Base-by-base conservation (phyloP, 2,329 filamentous ascomycete genomes). In the Monilinia polystroma region DNA sequence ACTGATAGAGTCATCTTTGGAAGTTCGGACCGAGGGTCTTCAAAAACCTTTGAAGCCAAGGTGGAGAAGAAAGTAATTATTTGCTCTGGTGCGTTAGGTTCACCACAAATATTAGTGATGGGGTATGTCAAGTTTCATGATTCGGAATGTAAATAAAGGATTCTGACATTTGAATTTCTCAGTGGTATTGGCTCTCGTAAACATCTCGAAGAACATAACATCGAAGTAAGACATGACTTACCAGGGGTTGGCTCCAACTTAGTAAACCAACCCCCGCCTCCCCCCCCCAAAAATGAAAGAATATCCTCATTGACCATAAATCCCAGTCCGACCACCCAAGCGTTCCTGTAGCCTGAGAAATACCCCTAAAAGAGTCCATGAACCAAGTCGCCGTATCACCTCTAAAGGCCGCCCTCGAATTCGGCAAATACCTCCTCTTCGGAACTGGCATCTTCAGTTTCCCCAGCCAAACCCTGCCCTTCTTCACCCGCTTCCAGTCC, bases 41-140 rank as follows among this genome's bases (percentile, higher is more conserved):
- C 62, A 2, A 63, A 58, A 41, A 38, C 1, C 12, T 68, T 67
- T 16, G 51, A 53, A 10, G 57, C 52, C 1, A 63, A 23, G 23
- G 1, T 66, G 6, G 63, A 43, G 12, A 68, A 68, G 41, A 56
- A 69, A 47, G 66, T 68, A 10, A 59, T 64, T 45, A 32, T 68
- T 47, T 66, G 66, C 23, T 63, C 52, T n/a, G 63, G 62, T 32
- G 51, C 62, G 26, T 16, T 69, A 3, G 66, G 57, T 16, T 66
- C 63, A 12, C 66, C 66, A 16, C 66, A 66, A 59, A 43, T 68
- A 35, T 53, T 66, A 32, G 58, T 69, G 66, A 51, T 64, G 16
- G 66, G 68, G 66, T 69, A 41, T n/a, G 49, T 23, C 3, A 3
- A 45, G 12, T 18, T 45, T 45, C 43, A 16, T 16, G 32, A 51